These are phyloP conservation scores for Russula emetica DNA, from an alignment of 768 basidiomycete species.

Conservation along the genomic window DNA sequence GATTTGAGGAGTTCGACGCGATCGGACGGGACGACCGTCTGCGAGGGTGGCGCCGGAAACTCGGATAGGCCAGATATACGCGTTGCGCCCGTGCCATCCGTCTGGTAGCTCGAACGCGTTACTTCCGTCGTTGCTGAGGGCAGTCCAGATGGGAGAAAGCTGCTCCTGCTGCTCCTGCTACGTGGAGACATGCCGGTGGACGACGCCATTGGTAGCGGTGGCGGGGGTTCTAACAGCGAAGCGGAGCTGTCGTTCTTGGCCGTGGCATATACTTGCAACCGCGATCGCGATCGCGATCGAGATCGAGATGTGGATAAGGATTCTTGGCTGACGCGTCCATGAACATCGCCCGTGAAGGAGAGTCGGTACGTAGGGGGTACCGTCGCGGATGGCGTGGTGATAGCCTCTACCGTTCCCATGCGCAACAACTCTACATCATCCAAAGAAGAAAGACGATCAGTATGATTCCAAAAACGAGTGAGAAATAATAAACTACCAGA, in stretches of 20 bases:
- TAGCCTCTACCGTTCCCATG: slow-evolving; percentile 48
- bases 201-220: slow-evolving; percentile 28
- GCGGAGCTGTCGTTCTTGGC: background rate
- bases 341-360: slow-evolving; percentile 28
- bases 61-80: slow-evolving; percentile 70
- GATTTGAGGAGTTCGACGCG: slow-evolving; percentile 15
- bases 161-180: slow-evolving; percentile 2
- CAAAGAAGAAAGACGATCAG: slow-evolving; percentile 6
- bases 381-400: slow-evolving; percentile 47
- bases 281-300: background rate
- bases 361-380: slow-evolving; percentile 36
- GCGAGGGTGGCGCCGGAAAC: slow-evolving; percentile 58
- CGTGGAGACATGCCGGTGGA: too few relatives aligned
- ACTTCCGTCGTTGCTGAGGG: slow-evolving; percentile 33
- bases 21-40: slow-evolving; percentile 23
- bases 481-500: slow-evolving; percentile 11
- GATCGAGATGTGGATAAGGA: background rate
- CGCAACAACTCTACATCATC: slow-evolving; percentile 43
- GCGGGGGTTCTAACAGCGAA: background rate
- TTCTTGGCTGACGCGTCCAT: slow-evolving; percentile 14
- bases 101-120: slow-evolving; percentile 56
- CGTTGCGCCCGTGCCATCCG: slow-evolving; percentile 49
- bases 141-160: slow-evolving; percentile 27
- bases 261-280: background rate
- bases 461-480: background rate